phyloP scores from a whole-genome alignment of 1,139 yeast genomes.

The Casaregolazyma lundiana region DNA sequence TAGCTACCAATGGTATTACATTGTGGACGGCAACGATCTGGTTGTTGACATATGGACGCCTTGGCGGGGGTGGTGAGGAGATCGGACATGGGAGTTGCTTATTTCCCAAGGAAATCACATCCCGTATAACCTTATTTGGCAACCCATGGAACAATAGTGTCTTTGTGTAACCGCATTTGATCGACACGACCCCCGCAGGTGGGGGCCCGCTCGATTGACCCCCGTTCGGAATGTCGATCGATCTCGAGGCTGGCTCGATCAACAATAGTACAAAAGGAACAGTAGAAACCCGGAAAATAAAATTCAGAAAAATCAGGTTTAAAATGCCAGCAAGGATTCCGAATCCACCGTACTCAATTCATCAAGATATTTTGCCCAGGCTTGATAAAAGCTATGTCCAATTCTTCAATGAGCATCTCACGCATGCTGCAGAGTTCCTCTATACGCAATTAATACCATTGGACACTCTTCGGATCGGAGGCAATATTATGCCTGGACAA shows the following conservation, averaged over 20 bases:
- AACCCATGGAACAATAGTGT: not conserved
- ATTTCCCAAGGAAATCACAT: not conserved
- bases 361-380: conserved; percentile 23
- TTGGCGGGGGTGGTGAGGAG: conserved; percentile 60
- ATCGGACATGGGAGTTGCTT: too few species aligned
- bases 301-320: not conserved
- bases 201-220: not conserved
- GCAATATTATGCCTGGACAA: conserved; percentile 47
- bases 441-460: conserved; percentile 44
- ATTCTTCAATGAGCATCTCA: conserved; percentile 35
- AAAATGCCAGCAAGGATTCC: not conserved
- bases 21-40: conserved; percentile 43
- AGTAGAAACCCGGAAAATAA: not conserved
- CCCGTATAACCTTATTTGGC: not conserved
- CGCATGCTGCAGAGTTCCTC: conserved; percentile 33
- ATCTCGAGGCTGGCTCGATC: not conserved
- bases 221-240: not conserved
- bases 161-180: not conserved
- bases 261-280: not conserved
- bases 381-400: conserved; percentile 39
- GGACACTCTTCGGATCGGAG: conserved; percentile 38
- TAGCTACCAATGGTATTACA: conserved; percentile 54
- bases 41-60: conserved; percentile 72
- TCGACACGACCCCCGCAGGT: not conserved
- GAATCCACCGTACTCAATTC: conserved; percentile 19